Evolutionary conservation across 75 land plant genomes (phyloP), one percentile per base, ranked within the genome.

Genomic region (Larix kaempferi): DNA sequence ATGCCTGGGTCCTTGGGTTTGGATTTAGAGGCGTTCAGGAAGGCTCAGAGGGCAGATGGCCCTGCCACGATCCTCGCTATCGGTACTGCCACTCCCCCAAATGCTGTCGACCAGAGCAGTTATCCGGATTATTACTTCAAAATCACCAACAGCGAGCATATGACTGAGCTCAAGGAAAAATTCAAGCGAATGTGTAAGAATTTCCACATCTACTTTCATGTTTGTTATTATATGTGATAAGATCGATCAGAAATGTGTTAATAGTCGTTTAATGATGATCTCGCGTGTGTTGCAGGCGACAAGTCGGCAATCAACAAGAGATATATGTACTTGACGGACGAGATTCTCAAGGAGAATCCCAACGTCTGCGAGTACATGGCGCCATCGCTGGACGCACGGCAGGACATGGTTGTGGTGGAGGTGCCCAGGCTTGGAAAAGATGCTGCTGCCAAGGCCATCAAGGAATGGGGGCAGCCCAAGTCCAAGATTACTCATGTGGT

Each of bases 31-130:
- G 85, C 76, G 13, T 44, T 80, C 56, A 25, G 82, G 7, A 84
- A 66, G 73, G 75, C 78, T 5, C 82, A 84, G 57, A 37, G 86
- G 23, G 86, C 89, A 12, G 77, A 84, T 12, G 89, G 89, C 1
- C 87, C 87, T 1, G 88, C 90, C 59, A 80, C 81, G 41, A 73
- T 88, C 21, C 83, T 88, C 41, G 88, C 83, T 62, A 83, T 88
- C 25, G 90, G 90, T 21, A 86, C 88, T 0, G 88, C 90, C 25
- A 76, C 66, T 17, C 90, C 90, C 0, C 69, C 89, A 66, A 79
- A 76, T 60, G 84, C 66, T 6, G 79, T 83, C 58, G n/a, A 55
- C 57, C 88, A 86, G 73, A 66, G 69, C 65, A 78, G 59, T 14
- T 86, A 88, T 65, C 83, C 90, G 27, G 85, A 88, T 41, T 84